Evolutionary conservation across 129 eudicot species (phyloP).

Genomic region (Flaveria sonorensis): DNA sequence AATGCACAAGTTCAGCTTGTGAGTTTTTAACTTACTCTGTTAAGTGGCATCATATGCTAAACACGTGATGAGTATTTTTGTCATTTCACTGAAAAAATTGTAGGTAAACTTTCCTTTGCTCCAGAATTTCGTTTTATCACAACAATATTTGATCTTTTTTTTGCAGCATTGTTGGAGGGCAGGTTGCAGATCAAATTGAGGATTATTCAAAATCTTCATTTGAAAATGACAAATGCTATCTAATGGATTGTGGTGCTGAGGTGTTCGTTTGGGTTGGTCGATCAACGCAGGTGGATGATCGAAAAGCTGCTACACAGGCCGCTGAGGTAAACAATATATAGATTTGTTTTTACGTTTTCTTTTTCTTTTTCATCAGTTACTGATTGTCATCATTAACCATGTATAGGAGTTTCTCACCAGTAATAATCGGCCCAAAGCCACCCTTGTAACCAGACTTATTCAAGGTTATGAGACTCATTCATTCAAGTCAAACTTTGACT

Average conservation of each 20-base stretch:
- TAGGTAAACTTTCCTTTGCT: not conserved
- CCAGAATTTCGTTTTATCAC: not conserved
- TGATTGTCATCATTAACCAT: slow-evolving; percentile 21
- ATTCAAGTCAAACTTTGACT: slow-evolving; percentile 92
- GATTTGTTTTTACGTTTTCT: not conserved
- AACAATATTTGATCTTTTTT: slow-evolving; percentile 8
- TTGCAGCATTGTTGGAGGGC: slow-evolving; percentile 76
- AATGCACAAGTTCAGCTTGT: not conserved
- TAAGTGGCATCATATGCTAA: not conserved
- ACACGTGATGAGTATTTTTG: not conserved
- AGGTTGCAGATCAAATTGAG: slow-evolving; percentile 58
- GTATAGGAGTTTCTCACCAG: slow-evolving; percentile 72
- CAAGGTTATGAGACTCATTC: slow-evolving; percentile 95
- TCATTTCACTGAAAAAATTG: not conserved
- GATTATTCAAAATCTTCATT: slow-evolving; percentile 77
- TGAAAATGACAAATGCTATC: slow-evolving; percentile 82
- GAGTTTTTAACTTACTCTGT: not conserved
- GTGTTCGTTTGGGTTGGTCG: slow-evolving; percentile 97
- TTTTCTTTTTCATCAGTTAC: not conserved
- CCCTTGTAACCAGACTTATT: slow-evolving; percentile 77
- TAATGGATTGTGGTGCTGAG: slow-evolving; percentile 93
- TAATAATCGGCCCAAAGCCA: slow-evolving; percentile 88
- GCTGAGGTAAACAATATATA: slow-evolving; percentile 59
- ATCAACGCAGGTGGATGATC: slow-evolving; percentile 79
- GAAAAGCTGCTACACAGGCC: slow-evolving; percentile 83